Base-by-base conservation (phyloP, 352 stramenopile genomes). In the Globisporangium alternatum region DNA sequence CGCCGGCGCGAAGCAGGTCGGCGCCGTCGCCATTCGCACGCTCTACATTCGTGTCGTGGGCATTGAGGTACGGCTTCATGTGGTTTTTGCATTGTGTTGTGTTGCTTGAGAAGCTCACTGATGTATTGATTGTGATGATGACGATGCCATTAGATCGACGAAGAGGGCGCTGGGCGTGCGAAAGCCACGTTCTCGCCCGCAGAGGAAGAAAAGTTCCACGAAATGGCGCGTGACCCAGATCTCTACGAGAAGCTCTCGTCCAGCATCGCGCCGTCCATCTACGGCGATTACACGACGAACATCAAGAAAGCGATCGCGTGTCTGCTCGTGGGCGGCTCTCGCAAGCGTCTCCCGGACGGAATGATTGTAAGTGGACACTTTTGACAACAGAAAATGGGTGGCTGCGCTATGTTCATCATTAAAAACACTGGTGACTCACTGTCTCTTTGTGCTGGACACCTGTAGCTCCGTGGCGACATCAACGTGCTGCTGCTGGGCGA, bases 401-500 rank as follows among this genome's bases (percentile, higher is more conserved):
- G 39, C 5, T 22, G 49, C 7, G 5, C 19, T 10, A 12, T 30
- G 9, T n/a, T 12, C 49, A 56, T 37, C 45, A 5, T 28, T 31
- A 30, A 52, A 17, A 7, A 17, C 35, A n/a, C 48, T 37, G 13
- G 37, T 49, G 30, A 59, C 9, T 65, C n/a, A 31, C 12, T 41
- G 17, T 25, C 0, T 54, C 5, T 52, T 2, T 65, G 19, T 35
- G 28, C 19, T 22, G 5, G 21, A 17, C 15, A 13, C 12, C 3
- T 48, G 4, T 56, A 83, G 64, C 78, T 99, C 2, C 79, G 98
- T 51, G 97, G 98, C 53, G 98, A 99, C 67, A 99, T 99, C 62
- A 99, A 99, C 68, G 91, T 99, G 17, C 79, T 99, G 28, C 67
- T 99, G 22, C 77, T 99, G 17, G 97, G 98, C 45, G 97, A 99